Conservation (phyloP, 1,284 basidiomycete genomes). For the Volvariella surrecta region DNA sequence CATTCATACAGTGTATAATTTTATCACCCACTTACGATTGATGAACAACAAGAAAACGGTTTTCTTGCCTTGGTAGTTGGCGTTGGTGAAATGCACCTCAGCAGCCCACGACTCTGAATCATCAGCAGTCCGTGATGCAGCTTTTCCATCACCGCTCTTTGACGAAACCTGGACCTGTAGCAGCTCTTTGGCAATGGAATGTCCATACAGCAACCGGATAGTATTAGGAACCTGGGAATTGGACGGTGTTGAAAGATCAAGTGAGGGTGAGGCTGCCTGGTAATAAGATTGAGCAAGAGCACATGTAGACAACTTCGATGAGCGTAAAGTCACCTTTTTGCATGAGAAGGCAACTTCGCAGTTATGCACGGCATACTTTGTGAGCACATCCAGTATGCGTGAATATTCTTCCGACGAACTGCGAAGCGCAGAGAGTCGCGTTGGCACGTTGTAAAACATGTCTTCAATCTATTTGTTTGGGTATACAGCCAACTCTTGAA, state of each 20-base stretch:
- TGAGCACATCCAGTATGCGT: constrained; percentile 88
- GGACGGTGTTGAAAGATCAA: constrained; percentile 81
- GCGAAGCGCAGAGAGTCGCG: constrained; percentile 80
- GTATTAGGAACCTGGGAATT: constrained; percentile 60
- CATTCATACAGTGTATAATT: constrained; percentile 2
- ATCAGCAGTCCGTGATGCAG: constrained; percentile 19
- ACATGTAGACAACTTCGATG: background rate
- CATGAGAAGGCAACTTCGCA: constrained; percentile 82
- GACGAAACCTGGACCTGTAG: constrained; percentile 42
- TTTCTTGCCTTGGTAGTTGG: constrained; percentile 88
- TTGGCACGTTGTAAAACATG: constrained; percentile 92
- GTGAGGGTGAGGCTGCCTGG: constrained; percentile 62
- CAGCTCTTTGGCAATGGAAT: constrained; percentile 76
- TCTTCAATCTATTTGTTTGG: constrained; percentile 72
- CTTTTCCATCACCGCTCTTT: constrained; percentile 17
- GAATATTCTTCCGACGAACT: constrained; percentile 89
- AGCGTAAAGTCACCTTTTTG: constrained; percentile 60
- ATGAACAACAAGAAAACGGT: constrained; percentile 90
- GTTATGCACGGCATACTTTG: constrained; percentile 92
- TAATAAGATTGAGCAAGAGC: too few species aligned
- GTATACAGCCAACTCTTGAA: constrained; percentile 7
- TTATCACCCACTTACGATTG: constrained; percentile 61
- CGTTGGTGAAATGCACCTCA: constrained; percentile 76
- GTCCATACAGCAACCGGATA: constrained; percentile 80
- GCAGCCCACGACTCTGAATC: constrained; percentile 52